Evolutionary conservation across 345 rosid genomes (phyloP), one percentile per base, ranked within the genome.

Genomic region (Angophora floribunda): DNA sequence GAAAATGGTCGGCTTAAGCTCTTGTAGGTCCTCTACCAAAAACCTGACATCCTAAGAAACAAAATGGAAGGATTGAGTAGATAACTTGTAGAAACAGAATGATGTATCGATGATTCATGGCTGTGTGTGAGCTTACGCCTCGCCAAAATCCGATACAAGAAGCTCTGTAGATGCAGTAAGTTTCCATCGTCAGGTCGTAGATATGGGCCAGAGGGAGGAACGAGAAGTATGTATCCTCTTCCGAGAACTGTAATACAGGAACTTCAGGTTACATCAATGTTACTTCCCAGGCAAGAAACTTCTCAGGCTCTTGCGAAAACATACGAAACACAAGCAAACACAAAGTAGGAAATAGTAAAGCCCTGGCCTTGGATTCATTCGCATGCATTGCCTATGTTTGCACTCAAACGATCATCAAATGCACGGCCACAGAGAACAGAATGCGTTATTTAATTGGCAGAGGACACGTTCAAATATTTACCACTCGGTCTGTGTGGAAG

Each of bases 131-230:
- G 79, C 93, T 85, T 96, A 97, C 99, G 88, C 99, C 98, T 89
- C 87, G 94, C 99, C 99, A 98, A 85, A 95, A 98, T 89, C 99
- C 99, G 86, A 98, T 93, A 6, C 97, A 94, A 45, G 98, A 94
- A 85, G 98, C 97, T 89, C 89, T 91, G 88, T 94, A 92, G 88
- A 97, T 91, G 93, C 97, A 98, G 87, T 94, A 97, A 47, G 93
- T 94, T 91, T 95, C 98, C 90, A 98, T 92, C 65, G 94, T 92
- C 93, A 96, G 98, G 93, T 96, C 99, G 85, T 97, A 98, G 32
- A 95, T 90, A 91, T 96, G 99, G 59, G 99, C 99, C 92, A 97
- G 90, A 85, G 99, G 99, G 52, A 98, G 97, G 95, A 96, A 97
- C 17, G 99, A 98, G 93, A 98, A 97, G 91, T 94, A 96, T 61